A percentile compares a stretch with the other conserved stretches of the same genome.
Conservation (phyloP, 2,329 filamentous ascomycete species). For the Hypoxylon sp. region DNA sequence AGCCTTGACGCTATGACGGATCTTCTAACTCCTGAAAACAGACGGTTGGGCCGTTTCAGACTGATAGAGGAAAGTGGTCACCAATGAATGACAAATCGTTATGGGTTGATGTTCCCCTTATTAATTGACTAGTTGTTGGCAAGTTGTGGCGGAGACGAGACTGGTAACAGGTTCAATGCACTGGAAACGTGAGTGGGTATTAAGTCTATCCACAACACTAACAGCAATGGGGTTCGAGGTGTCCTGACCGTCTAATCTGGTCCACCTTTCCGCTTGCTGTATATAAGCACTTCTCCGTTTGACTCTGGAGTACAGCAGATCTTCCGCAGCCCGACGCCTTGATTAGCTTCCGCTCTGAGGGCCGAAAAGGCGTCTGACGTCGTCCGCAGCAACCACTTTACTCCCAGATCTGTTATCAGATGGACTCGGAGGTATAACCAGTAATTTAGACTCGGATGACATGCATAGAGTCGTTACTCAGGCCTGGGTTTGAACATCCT, state of each 20-base stretch:
- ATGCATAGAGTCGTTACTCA: constrained; percentile 24
- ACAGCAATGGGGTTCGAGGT: constrained; percentile 13
- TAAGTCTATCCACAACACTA: constrained; percentile 26
- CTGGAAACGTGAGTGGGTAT: constrained; percentile 35
- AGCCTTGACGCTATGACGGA: constrained; percentile 4
- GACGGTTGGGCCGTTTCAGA: background rate
- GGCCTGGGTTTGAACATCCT: constrained; percentile 8
- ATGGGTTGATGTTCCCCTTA: constrained; percentile 3
- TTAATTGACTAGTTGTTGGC: constrained; percentile 15
- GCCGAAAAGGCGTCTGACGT: constrained; percentile 20
- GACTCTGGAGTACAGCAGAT: constrained; percentile 41
- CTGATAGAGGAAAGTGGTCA: constrained; percentile 2
- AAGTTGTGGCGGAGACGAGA: constrained; percentile 27
- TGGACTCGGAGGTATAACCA: constrained; percentile 14
- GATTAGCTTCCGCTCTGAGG: constrained; percentile 37
- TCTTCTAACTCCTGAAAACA: constrained; percentile 16
- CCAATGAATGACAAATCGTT: constrained; percentile 20
- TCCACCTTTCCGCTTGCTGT: constrained; percentile 20
- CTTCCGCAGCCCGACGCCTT: constrained; percentile 28
- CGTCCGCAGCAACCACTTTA: constrained; percentile 16
- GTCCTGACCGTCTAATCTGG: constrained; percentile 28
- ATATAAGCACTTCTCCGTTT: constrained; percentile 13
- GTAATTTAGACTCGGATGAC: constrained; percentile 20
- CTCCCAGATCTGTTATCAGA: constrained; percentile 18
- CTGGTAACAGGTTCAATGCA: constrained; percentile 35